These are phyloP conservation scores for Brassica hybrid DNA, from an alignment of 441 rosid species.

Conservation along the genomic window DNA sequence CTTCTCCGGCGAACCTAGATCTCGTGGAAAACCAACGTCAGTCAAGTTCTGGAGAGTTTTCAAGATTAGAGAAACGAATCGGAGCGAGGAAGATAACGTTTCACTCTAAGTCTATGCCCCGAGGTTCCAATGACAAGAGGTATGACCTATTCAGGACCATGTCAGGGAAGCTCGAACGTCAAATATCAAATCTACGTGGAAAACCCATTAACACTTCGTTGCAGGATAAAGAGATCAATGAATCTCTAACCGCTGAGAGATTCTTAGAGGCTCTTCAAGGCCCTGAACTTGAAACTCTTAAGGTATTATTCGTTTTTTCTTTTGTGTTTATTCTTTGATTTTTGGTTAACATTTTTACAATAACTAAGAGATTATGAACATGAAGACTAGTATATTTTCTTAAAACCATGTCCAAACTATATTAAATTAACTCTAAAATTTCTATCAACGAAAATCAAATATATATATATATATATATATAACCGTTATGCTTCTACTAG, in stretches of 20 bases:
- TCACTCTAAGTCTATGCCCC: slow-evolving; percentile 75
- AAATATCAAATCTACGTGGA: slow-evolving; percentile 62
- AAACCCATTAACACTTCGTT: slow-evolving; percentile 45
- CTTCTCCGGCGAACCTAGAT: slow-evolving; percentile 30
- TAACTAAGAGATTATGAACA: not conserved
- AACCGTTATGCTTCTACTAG: not conserved
- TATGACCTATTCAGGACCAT: slow-evolving; percentile 85
- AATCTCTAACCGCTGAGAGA: slow-evolving; percentile 66
- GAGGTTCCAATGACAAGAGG: slow-evolving; percentile 54
- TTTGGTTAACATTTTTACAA: not conserved
- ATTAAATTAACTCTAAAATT: not conserved
- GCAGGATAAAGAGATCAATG: slow-evolving; percentile 46
- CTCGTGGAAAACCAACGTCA: slow-evolving; percentile 20
- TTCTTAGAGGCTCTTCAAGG: slow-evolving; percentile 87
- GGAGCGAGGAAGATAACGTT: slow-evolving; percentile 40
- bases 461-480: too few relatives aligned
- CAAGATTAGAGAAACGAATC: slow-evolving; percentile 29
- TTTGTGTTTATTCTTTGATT: not conserved
- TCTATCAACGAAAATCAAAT: not conserved
- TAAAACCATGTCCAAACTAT: not conserved
- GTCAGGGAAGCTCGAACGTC: slow-evolving; percentile 85
- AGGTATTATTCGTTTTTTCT: slow-evolving; percentile 44
- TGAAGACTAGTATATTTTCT: not conserved
- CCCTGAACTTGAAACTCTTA: slow-evolving; percentile 82
- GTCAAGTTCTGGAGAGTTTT: slow-evolving; percentile 15